Percentiles rank a stretch among this genome's conserved stretches.
phyloP scores from a whole-genome alignment of 2,329 filamentous ascomycete species.

The Rutstroemia sp. region DNA sequence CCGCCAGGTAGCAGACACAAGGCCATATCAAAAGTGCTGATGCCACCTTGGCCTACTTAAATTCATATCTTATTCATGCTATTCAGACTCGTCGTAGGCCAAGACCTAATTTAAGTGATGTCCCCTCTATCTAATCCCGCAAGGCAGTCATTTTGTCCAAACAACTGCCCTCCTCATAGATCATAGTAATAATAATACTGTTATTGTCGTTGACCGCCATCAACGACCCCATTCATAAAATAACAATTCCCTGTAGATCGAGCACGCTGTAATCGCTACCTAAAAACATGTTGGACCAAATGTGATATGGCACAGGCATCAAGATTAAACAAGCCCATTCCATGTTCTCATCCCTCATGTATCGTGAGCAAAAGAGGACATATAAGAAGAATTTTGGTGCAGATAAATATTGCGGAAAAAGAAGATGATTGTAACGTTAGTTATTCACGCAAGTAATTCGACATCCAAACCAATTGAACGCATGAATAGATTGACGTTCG shows the following conservation, averaged over 20 bases:
- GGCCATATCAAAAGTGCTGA: too few species aligned
- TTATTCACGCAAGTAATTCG: constrained; percentile 44
- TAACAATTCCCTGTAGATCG: neutral
- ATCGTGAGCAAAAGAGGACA: neutral
- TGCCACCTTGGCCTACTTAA: too few species aligned
- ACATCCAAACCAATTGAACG: constrained; percentile 97
- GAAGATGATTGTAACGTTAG: neutral
- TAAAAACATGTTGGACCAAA: constrained; percentile 2
- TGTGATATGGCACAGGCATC: constrained; percentile 3
- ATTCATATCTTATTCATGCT: too few species aligned
- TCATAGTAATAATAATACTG: constrained; percentile 3
- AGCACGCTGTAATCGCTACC: neutral
- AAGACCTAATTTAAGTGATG: too few species aligned
- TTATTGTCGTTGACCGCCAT: neutral
- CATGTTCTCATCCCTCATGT: constrained; percentile 1
- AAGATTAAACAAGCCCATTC: constrained; percentile 1
- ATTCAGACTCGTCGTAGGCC: too few species aligned
- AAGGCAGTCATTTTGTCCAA: too few species aligned
- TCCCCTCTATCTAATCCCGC: too few species aligned
- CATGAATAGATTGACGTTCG: constrained; percentile 98
- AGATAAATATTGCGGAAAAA: neutral
- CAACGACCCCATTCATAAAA: constrained; percentile 7
- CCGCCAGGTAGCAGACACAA: too few species aligned
- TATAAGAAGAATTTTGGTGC: constrained; percentile 2
- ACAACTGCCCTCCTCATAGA: neutral